Percentiles rank a stretch among this genome's conserved stretches.
Conservation (phyloP, 148 eudicot species). For the Fagopyrum homotropicum region DNA sequence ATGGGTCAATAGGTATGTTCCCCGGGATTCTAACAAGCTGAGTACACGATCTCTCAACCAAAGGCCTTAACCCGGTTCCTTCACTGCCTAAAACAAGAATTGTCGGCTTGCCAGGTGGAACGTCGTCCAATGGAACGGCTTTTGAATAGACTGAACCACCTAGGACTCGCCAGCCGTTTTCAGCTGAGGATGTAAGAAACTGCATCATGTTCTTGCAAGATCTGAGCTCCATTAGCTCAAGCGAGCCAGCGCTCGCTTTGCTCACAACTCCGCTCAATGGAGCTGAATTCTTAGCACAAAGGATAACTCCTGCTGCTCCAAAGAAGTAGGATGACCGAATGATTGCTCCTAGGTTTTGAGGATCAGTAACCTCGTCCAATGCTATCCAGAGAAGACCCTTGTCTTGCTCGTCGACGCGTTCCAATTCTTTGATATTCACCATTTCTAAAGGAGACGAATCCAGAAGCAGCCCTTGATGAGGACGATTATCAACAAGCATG, state of each 20-base stretch:
- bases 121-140: conserved; percentile 62
- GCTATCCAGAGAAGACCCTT: conserved; percentile 81
- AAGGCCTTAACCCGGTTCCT: conserved; percentile 95
- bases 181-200: conserved; percentile 67
- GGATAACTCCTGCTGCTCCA: conserved; percentile 79
- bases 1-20: conserved; percentile 45
- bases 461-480: conserved; percentile 93
- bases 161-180: conserved; percentile 90
- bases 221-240: conserved; percentile 81
- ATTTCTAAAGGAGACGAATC: conserved; percentile 92
- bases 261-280: conserved; percentile 96
- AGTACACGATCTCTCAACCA: conserved; percentile 89
- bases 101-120: conserved; percentile 63
- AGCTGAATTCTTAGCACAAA: conserved; percentile 97
- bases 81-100: conserved; percentile 97
- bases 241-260: conserved; percentile 97
- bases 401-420: conserved; percentile 40
- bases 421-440: conserved; percentile 68
- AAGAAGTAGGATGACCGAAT: conserved; percentile 87
- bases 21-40: conserved; percentile 70
- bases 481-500: conserved; percentile 84
- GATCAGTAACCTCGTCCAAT: conserved; percentile 93
- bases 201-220: conserved; percentile 99
- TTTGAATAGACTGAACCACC: conserved; percentile 82
- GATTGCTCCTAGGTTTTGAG: conserved; percentile 95